Conservation (phyloP, 495 filamentous ascomycete species). For the Schizothecium vesticola region DNA sequence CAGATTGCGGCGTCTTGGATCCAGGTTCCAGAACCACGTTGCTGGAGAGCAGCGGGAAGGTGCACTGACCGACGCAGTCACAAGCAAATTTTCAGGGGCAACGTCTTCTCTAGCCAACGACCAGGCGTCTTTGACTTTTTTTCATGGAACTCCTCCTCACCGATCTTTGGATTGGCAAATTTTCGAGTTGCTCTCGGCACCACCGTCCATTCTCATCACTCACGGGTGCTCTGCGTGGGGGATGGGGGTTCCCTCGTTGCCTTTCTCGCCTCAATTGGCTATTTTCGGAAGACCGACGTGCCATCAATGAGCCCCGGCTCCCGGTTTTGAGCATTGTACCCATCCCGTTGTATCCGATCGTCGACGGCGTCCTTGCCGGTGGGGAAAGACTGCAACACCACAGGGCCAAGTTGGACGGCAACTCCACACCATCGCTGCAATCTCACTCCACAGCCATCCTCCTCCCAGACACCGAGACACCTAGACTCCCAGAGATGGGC, state of each 20-base stretch:
- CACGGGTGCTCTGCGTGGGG: background rate
- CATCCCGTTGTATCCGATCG: background rate
- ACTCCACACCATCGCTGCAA: background rate
- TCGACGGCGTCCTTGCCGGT: background rate
- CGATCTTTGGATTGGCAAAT: background rate
- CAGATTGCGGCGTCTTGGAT: slow-evolving; percentile 2
- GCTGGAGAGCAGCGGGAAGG: slow-evolving; percentile 12
- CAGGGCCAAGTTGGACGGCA: background rate
- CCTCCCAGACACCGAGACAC: background rate
- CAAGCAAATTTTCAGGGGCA: background rate
- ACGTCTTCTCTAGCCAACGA: background rate
- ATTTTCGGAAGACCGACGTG: background rate
- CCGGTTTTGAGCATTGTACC: background rate
- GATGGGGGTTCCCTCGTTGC: background rate
- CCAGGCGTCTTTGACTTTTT: background rate
- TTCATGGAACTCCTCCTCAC: background rate
- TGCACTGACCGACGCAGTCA: background rate
- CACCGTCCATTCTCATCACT: background rate
- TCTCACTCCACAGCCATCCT: background rate
- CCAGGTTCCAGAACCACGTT: slow-evolving; percentile 15
- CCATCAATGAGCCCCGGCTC: background rate
- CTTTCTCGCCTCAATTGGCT: slow-evolving; percentile 9
- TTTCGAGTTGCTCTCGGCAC: background rate
- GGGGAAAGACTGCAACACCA: background rate
- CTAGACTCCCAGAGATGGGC: background rate